Base-by-base conservation (phyloP, 768 basidiomycete genomes). In the Boletus vinaceobasis region DNA sequence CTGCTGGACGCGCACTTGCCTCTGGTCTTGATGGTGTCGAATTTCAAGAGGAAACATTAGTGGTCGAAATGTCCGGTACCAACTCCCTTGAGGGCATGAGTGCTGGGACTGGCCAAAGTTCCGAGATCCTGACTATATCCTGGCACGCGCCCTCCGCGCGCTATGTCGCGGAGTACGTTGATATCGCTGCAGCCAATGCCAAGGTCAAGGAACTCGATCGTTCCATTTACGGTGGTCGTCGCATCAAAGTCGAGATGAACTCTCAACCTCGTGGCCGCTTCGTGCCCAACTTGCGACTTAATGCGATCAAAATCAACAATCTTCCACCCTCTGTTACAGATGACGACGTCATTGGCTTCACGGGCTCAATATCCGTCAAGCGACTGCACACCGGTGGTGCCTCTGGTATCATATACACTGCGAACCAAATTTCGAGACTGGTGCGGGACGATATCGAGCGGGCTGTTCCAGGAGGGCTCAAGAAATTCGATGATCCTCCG, bases 121-220 rank as follows among this genome's bases (percentile, higher is more conserved):
- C 65, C 5, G 71, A 81, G 13, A 70, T 74, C 36, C 61, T 86
- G 47, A 75, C 74, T 0, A 73, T 85, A 42, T 76, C 74, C 11
- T 87, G 84, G 81, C 72, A 66, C 7, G 66, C 69, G 1, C 83
- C 83, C 2, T 79, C 77, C n/a, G 61, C 62, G 5, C 66, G 74
- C 2, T 76, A 78, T 55, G 57, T 79, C n/a, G 82, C 73, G 1
- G 74, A 71, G 4, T 86, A 79, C 56, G 6, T 47, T 5, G 65
- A 68, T 55, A 3, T 53, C 6, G 43, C 55, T 8, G 33, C 58
- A 4, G 70, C 65, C 37, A 49, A 43, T 7, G 58, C 53, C 26
- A 78, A 76, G 58, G 73, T 72, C 5, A 59, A 52, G 21, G 59
- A 65, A 29, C 65, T 85, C 36, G 59, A 84, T 43, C 67, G 72